Evolutionary conservation across 1,284 basidiomycete species (phyloP).

Genomic region (Puccinia polysora): DNA sequence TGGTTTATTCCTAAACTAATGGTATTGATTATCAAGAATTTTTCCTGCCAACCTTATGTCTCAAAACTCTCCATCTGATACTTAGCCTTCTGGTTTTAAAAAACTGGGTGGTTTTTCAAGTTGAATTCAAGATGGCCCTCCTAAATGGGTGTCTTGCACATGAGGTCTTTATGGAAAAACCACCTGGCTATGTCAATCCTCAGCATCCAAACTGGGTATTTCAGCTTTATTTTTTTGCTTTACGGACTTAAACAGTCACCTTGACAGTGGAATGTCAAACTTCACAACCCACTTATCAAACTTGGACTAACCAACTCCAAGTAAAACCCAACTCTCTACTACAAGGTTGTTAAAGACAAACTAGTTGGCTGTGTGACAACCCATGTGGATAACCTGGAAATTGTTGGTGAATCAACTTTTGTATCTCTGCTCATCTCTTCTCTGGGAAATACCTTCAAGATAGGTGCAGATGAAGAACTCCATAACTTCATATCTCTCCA

Average conservation of each 20-base stretch:
- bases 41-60: conserved; percentile 15
- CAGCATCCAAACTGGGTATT: neutral
- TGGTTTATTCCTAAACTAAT: no score
- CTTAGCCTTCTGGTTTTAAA: conserved; percentile 9
- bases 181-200: neutral
- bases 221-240: neutral
- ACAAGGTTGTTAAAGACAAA: neutral
- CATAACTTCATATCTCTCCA: neutral
- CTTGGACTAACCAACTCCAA: neutral
- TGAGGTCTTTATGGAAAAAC: conserved; percentile 26
- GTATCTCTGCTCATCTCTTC: neutral
- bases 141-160: conserved; percentile 20
- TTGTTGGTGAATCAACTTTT: neutral
- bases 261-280: neutral
- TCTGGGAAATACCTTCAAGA: neutral
- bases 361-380: neutral
- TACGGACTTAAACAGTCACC: conserved; percentile 9
- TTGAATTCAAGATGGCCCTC: conserved; percentile 26
- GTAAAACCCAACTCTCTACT: conserved; percentile 2
- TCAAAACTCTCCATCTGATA: conserved; percentile 8
- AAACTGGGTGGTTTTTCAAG: conserved; percentile 11
- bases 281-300: neutral
- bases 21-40: conserved; percentile 44
- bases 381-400: neutral
- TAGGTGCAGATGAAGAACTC: neutral